A percentile compares a stretch with the other conserved stretches of the same genome.
phyloP scores from a whole-genome alignment of 129 eudicot species.

The Centrapalus pauciflorus region DNA sequence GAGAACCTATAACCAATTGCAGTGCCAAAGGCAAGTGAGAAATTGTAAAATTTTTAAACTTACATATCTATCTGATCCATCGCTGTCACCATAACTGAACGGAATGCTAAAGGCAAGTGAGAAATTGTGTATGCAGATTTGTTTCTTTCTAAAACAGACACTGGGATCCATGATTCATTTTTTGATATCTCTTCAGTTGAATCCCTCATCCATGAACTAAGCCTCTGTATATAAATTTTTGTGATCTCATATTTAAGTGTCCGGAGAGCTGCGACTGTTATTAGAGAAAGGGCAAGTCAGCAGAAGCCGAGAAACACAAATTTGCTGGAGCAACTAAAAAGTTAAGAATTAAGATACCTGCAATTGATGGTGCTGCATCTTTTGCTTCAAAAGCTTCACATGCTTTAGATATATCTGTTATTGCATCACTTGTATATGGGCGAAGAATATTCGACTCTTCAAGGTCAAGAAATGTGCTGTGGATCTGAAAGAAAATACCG shows the following conservation, averaged over 20 bases:
- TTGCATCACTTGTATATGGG: conserved; percentile 77
- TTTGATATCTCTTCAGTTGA: conserved; percentile 76
- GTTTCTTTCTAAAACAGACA: conserved; percentile 88
- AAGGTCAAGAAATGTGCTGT: conserved; percentile 71
- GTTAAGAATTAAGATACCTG: conserved; percentile 43
- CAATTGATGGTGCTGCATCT: conserved; percentile 81
- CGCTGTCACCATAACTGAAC: conserved; percentile 70
- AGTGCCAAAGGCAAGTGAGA: too few species aligned
- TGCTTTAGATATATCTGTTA: conserved; percentile 76
- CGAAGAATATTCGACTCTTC: conserved; percentile 82
- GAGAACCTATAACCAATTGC: not conserved
- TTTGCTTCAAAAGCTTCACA: conserved; percentile 90
- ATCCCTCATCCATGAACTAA: conserved; percentile 89
- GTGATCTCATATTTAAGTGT: conserved; percentile 73
- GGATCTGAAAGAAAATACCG: conserved; percentile 54
- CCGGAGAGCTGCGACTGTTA: conserved; percentile 67
- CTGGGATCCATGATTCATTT: conserved; percentile 86
- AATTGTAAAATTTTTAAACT: conserved; percentile 32
- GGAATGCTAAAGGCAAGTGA: conserved; percentile 85
- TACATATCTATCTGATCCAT: conserved; percentile 86
- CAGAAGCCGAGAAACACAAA: conserved; percentile 5
- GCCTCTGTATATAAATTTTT: conserved; percentile 75
- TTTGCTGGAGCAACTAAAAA: conserved; percentile 3
- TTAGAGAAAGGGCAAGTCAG: conserved; percentile 14
- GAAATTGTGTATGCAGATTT: conserved; percentile 88